Evolutionary conservation across 2,329 filamentous ascomycete species (phyloP), one percentile per base, ranked within the genome.

Genomic region (Calonectria naviculata): DNA sequence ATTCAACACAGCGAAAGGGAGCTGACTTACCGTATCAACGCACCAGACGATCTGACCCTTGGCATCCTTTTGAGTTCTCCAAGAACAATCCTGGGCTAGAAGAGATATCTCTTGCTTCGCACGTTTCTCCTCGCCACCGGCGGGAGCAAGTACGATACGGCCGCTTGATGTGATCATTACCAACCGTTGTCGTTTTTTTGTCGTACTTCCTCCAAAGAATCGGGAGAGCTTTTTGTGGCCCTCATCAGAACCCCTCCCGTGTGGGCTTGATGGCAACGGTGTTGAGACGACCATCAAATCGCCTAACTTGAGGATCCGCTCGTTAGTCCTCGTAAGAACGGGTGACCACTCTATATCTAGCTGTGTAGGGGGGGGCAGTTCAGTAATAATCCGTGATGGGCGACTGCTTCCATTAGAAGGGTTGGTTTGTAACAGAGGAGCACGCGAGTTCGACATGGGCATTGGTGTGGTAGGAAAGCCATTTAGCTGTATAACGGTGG

Each of bases 261-360:
- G 92, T 0, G 93, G 91, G 72, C 92, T 94, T 79, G 94, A 93
- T 12, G 93, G 89, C 65, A 95, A 89, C 12, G 95, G 93, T 3
- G 94, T 91, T 7, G 94, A 93, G 44, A 94, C 88, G 9, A 99
- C 95, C 82, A 95, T 90, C 73, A 98, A 85, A 78, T 99, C 98
- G 2, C 97, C 97, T 26, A 99, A 87, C 82, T 97, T 98, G 73
- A 99, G 83, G 76, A 99, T 99, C 41, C 97, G 91, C 83, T 99
- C 97, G 79, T 98, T 98, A 71, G 91, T 93, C 78, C 93, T 92
- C 12, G 94, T 98, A 67, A 99, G 86, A 5, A 99, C 95, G 1
- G 97, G 97, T 0, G 96, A 98, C 97, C 97, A 99, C 83, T 99
- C 97, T 68, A 99, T 97, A 80, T 99, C 97, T 29, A 99, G 87